A percentile compares a stretch with the other conserved stretches of the same genome.
phyloP scores from a whole-genome alignment of 164 flowering plant species.

The Stephania yunnanensis region DNA sequence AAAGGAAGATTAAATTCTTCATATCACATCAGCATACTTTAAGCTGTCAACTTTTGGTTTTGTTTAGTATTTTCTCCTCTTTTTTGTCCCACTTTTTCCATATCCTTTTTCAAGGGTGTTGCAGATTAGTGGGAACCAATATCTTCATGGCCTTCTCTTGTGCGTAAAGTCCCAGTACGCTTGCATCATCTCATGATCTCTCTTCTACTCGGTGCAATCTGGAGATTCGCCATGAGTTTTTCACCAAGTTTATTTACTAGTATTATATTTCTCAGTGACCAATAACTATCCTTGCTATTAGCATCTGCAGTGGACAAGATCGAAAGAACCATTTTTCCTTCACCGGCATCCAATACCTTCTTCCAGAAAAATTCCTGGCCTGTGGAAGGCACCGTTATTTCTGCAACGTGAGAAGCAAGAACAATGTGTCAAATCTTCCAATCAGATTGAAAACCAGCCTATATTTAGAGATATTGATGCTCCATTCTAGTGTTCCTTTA shows the following conservation, averaged over 20 bases:
- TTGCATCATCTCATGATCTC: conserved; percentile 14
- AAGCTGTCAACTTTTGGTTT: conserved; percentile 27
- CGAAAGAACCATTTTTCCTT: not conserved
- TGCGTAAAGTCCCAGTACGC: conserved; percentile 5
- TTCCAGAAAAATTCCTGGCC: not conserved
- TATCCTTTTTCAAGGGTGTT: conserved; percentile 20
- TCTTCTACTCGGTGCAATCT: not conserved
- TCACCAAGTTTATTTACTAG: not conserved
- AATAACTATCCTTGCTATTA: not conserved
- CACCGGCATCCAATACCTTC: conserved; percentile 30
- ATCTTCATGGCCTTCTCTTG: not conserved
- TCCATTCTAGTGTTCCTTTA: not conserved
- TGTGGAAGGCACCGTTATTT: conserved; percentile 6
- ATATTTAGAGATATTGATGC: conserved; percentile 6
- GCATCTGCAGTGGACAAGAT: conserved; percentile 12
- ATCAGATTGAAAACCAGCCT: not conserved
- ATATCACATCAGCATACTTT: conserved; percentile 39
- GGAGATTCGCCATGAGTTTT: conserved; percentile 13
- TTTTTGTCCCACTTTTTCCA: conserved; percentile 24
- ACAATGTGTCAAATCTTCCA: conserved; percentile 29
- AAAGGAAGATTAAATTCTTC: conserved; percentile 52
- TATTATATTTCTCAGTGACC: conserved; percentile 15
- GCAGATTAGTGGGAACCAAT: conserved; percentile 27
- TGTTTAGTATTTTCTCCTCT: conserved; percentile 23
- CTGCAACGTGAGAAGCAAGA: conserved; percentile 18